Conservation (phyloP, 345 rosid species). For the Draba incana region DNA sequence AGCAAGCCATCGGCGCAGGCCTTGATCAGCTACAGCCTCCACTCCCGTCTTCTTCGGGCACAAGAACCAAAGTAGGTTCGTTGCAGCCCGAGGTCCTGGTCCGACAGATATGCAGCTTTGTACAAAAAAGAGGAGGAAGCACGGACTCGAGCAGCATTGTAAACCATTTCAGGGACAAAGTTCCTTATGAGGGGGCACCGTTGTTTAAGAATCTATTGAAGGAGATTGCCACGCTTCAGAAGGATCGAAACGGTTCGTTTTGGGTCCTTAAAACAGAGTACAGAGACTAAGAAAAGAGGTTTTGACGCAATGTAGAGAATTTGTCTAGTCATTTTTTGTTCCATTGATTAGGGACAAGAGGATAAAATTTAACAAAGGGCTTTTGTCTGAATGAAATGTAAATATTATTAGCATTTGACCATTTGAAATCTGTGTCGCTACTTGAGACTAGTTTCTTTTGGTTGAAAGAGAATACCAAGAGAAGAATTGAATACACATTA, state of each 20-base stretch:
- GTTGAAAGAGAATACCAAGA: no score
- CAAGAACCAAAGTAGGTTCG: constrained; percentile 45
- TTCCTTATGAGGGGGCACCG: constrained; percentile 59
- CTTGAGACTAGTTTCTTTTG: no score
- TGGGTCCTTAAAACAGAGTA: constrained; percentile 88
- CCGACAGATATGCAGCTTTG: constrained; percentile 77
- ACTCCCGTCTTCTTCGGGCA: constrained; percentile 40
- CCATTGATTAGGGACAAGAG: no score
- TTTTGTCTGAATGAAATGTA: no score
- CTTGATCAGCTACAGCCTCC: constrained; percentile 39
- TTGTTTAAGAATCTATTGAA: constrained; percentile 82
- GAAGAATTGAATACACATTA: no score
- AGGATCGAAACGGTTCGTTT: constrained; percentile 53
- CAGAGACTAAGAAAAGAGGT: constrained; percentile 29
- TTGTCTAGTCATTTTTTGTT: neutral
- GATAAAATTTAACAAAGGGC: no score
- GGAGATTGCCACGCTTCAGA: constrained; percentile 71
- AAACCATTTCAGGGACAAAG: constrained; percentile 67
- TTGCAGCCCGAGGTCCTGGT: constrained; percentile 84
- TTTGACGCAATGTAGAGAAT: constrained; percentile 1
- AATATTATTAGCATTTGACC: no score
- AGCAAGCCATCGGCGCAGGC: constrained; percentile 70
- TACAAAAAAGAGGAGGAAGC: constrained; percentile 79
- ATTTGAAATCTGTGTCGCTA: no score
- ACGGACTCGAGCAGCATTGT: constrained; percentile 67